Base-by-base conservation (phyloP, 176 grass and related monocot genomes). In the Urochloa ruziziensis region DNA sequence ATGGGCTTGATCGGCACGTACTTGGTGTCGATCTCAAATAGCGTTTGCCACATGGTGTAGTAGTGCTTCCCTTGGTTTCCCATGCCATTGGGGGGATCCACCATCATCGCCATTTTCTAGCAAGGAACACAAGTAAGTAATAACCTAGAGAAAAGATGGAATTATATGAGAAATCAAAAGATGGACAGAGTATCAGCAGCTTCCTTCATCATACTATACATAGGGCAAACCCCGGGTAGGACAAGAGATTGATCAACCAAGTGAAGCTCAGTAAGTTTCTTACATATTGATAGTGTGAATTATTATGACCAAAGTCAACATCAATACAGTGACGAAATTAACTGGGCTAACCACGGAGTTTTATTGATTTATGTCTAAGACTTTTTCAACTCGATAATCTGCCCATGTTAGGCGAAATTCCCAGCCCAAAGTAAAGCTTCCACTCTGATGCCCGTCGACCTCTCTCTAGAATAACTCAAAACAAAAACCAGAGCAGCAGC, bases 1-100 rank as follows among this genome's bases (percentile, higher is more conserved):
- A 90, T 90, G 58, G 88, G 88, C 74, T 90, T 90, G 84, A 90
- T 86, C 0, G 88, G 88, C 83, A 83, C 79, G 19, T 90, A 90
- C 84, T 86, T 90, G 10, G 66, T 90, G 84, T 90, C 88, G 2
- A 90, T 83, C 79, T 90, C 88, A 72, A 90, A 90, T 24, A 86
- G 68, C 2, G 79, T 90, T 56, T 90, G 88, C 88, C 88, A 90
- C 88, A 90, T 90, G 23, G 88, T 83, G 80, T 90, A 90, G 73
- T 90, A 90, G 58, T 90, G 88, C 84, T 90, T 90, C 49, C 88
- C 88, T 29, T 90, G 84, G 74, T 66, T 83, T 14, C 48, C 88
- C 66, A 67, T 79, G 73, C 88, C 88, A 65, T 86, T 90, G 4
- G 88, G 88, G 16, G 88, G 88, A 59, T 90, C 88, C 66, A 83